phyloP scores from a whole-genome alignment of 495 filamentous ascomycete genomes.

The Symbiotaphrina buchneri region DNA sequence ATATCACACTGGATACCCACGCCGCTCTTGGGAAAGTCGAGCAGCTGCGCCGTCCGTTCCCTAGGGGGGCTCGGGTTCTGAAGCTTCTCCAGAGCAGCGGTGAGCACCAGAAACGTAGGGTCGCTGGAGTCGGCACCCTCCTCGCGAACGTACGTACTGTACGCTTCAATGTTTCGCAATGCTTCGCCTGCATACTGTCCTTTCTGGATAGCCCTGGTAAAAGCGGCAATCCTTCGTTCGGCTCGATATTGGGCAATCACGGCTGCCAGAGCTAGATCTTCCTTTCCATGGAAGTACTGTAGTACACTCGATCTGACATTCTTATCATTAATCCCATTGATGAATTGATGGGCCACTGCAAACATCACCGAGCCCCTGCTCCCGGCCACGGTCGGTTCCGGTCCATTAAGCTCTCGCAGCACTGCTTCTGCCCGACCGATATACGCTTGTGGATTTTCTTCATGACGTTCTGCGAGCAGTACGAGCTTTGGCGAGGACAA shows the following conservation, averaged over 20 bases:
- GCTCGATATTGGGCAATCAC: no score
- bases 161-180: conserved; percentile 14
- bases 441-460: conserved; percentile 22
- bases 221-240: no score
- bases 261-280: no score
- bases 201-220: conserved; percentile 16
- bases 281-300: no score
- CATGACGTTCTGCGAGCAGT: conserved; percentile 19
- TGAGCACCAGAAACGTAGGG: neutral
- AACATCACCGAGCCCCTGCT: no score
- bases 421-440: conserved; percentile 15
- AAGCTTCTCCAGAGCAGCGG: conserved; percentile 5
- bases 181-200: conserved; percentile 10
- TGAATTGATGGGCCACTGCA: neutral
- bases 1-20: conserved; percentile 65
- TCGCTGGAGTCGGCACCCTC: conserved; percentile 1
- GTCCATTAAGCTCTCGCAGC: conserved; percentile 11
- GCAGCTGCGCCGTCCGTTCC: conserved; percentile 18
- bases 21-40: conserved; percentile 47
- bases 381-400: no score
- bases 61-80: conserved; percentile 8
- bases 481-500: conserved; percentile 22
- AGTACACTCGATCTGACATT: no score
- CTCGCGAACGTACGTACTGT: conserved; percentile 16
- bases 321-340: neutral